Conservation (phyloP, 108 stramenopile species). For the Pseudonitzschia multiseries region DNA sequence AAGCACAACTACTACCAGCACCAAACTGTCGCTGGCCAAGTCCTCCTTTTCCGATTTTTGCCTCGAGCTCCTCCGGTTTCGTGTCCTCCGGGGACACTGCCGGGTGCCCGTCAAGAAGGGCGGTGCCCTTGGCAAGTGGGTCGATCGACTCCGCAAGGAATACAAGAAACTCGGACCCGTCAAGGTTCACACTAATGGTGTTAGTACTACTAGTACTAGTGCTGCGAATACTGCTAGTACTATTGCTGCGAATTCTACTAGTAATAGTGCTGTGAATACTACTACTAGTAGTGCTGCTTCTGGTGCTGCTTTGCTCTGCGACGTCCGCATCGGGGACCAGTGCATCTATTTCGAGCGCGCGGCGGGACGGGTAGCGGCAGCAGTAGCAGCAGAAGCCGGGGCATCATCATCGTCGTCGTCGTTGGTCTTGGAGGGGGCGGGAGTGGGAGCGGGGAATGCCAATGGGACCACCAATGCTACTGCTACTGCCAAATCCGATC, state of each 20-base stretch:
- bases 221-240: background rate
- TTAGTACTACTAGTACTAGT: background rate
- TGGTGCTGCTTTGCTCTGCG: background rate
- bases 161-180: conserved; percentile 7
- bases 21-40: background rate
- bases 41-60: background rate
- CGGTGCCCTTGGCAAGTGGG: conserved; percentile 21
- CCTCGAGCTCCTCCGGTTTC: conserved; percentile 9
- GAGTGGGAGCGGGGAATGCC: background rate
- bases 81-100: background rate
- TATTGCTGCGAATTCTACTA: background rate
- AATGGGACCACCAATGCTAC: background rate
- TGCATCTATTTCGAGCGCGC: background rate
- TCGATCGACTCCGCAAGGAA: conserved; percentile 11
- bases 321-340: background rate
- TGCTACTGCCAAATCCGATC: too few relatives aligned
- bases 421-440: background rate
- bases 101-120: conserved; percentile 20
- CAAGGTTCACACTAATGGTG: background rate
- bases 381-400: background rate
- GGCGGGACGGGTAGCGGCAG: background rate
- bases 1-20: too few relatives aligned
- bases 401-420: too few relatives aligned
- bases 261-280: background rate
- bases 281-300: background rate